Conservation (phyloP, 768 basidiomycete genomes). For the Cyclocybe aegerita region DNA sequence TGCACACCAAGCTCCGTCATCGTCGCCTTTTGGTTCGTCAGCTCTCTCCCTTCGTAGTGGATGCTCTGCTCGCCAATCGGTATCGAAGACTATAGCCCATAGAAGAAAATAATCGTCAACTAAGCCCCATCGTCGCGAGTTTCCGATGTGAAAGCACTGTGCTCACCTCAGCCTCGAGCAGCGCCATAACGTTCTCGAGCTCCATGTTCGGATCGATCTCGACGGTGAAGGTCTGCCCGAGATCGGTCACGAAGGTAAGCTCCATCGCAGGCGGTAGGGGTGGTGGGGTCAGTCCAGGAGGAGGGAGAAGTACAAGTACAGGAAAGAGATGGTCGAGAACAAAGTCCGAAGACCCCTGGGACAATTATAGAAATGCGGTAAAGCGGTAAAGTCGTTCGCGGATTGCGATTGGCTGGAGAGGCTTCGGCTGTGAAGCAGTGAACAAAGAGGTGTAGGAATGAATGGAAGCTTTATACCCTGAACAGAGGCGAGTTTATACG, state of each 20-base stretch:
- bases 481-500: not conserved
- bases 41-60: conserved; percentile 62
- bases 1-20: conserved; percentile 63
- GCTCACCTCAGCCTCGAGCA: conserved; percentile 93
- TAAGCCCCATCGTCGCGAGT: not conserved
- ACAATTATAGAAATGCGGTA: conserved; percentile 5
- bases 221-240: conserved; percentile 60
- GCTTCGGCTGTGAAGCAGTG: too few relatives aligned
- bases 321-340: not conserved
- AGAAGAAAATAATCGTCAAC: not conserved
- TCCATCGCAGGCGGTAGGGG: conserved; percentile 45
- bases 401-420: too few relatives aligned
- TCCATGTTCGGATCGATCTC: conserved; percentile 92
- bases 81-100: conserved; percentile 62
- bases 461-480: not conserved
- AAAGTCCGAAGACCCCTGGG: not conserved
- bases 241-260: conserved; percentile 70
- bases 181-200: conserved; percentile 88
- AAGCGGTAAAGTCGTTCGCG: not conserved
- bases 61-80: conserved; percentile 73
- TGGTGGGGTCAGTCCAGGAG: conserved; percentile 6
- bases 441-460: not conserved
- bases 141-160: not conserved
- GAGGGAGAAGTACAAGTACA: not conserved
- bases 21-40: conserved; percentile 65